Evolutionary conservation across 352 stramenopile species (phyloP), one percentile per base, ranked within the genome.

Genomic region (Globisporangium nodosum): DNA sequence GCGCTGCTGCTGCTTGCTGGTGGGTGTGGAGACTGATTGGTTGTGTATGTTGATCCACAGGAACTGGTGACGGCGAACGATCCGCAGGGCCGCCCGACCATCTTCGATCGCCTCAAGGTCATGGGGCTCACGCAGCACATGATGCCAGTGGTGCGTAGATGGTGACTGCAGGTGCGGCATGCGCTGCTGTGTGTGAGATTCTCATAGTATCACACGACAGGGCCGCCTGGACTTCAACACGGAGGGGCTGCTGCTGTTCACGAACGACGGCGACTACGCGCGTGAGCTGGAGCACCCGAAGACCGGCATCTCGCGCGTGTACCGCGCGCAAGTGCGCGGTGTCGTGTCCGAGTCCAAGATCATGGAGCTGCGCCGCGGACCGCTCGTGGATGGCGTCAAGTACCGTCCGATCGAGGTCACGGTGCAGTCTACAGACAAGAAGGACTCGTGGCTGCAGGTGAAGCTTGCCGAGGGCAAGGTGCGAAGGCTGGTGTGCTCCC

Each of bases 191-290:
- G 33, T 37, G 33, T 9, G 33, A 37, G 33, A 5, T 6, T 0
- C 33, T 37, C 33, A 37, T 37, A 37, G 33, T 37, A 11, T 53
- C 6, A 8, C 33, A 15, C 13, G 11, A 3, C 45, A 87, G 83
- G 86, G 87, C 18, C 86, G 88, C 59, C 76, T 98, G n/a, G 92
- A 98, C 62, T 97, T 87, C 65, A 94, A 96, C 55, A 96, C 87
- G 16, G 90, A 97, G 64, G 92, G 92, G 1, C 67, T 98, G 33
- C 64, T 98, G 59, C 74, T 98, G n/a, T 76, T 98, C 13, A 97
- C 89, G 13, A 97, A 96, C 64, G 82, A 97, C 60, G 92, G 92
- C 31, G 89, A 94, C 58, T 96, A 96, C 63, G 86, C 90, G 24
- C 73, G 89, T 15, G 61, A 85, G 43, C 65, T 98, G 61, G 92